Conservation (phyloP, 2,329 filamentous ascomycete species). For the Cladosporium colombiae region DNA sequence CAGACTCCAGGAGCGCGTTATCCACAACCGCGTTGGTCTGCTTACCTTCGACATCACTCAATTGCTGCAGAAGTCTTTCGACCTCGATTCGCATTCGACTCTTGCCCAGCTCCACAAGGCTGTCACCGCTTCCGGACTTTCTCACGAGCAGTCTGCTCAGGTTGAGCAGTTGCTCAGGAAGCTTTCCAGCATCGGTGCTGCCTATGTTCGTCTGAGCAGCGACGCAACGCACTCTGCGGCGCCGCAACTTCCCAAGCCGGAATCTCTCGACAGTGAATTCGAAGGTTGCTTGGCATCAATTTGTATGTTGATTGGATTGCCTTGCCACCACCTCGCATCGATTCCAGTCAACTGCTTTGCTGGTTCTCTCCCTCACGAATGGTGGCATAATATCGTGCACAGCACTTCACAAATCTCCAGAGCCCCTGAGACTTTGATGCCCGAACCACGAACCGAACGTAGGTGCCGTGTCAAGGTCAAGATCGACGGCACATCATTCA, state of each 20-base stretch:
- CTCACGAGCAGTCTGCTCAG: conserved; percentile 15
- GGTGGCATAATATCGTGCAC: conserved; percentile 18
- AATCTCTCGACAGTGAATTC: conserved; percentile 11
- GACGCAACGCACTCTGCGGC: neutral
- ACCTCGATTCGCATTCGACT: conserved; percentile 13
- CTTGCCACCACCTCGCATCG: conserved; percentile 5
- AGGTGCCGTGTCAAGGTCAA: conserved; percentile 18
- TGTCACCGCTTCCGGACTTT: conserved; percentile 14
- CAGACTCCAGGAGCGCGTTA: conserved; percentile 12
- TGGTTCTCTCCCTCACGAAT: neutral
- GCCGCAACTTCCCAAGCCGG: neutral
- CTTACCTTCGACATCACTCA: conserved; percentile 17
- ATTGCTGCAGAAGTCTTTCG: conserved; percentile 18
- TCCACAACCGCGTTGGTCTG: conserved; percentile 18
- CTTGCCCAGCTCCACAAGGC: conserved; percentile 13
- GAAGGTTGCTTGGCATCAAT: conserved; percentile 16
- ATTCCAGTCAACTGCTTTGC: conserved; percentile 12
- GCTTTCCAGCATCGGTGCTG: conserved; percentile 17
- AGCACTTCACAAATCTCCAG: conserved; percentile 17
- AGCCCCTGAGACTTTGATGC: neutral
- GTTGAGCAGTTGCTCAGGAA: conserved; percentile 17
- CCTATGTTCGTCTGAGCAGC: neutral
- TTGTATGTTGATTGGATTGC: conserved; percentile 10
- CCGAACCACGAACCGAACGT: conserved; percentile 11
- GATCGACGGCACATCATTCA: conserved; percentile 14